A percentile compares a stretch with the other conserved stretches of the same genome.
These are phyloP conservation scores for Coemansia sp. DNA, from an alignment of 192 early-diverging fungal genomes.

Conservation along the genomic window DNA sequence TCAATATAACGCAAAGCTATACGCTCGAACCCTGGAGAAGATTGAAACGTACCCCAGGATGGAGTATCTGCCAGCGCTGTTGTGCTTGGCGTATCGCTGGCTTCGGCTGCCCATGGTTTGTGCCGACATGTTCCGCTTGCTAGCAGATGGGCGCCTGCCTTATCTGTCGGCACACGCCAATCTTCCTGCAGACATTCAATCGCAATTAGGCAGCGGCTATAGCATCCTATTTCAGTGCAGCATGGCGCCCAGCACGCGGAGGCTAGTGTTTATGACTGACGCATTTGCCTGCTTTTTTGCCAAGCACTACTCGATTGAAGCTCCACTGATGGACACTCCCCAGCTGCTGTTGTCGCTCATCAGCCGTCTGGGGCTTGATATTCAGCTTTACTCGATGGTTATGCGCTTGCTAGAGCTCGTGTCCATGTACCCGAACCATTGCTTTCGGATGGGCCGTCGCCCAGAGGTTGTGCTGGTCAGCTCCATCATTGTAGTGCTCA, in stretches of 20 bases:
- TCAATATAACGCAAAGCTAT: not conserved
- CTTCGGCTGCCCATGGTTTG: constrained; percentile 20
- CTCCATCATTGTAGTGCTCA: constrained; percentile 29
- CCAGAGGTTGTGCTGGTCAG: constrained; percentile 5
- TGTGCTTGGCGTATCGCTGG: constrained; percentile 23
- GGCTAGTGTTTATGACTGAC: not conserved
- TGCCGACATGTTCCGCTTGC: constrained; percentile 27
- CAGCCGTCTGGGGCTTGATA: constrained; percentile 16
- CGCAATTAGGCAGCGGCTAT: constrained; percentile 19
- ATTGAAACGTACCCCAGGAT: constrained; percentile 23
- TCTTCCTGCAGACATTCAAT: constrained; percentile 10
- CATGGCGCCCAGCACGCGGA: constrained; percentile 6
- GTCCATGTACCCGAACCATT: not conserved
- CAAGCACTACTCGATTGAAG: constrained; percentile 13
- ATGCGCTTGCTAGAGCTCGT: constrained; percentile 17
- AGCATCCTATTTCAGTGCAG: constrained; percentile 5
- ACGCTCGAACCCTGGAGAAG: not conserved
- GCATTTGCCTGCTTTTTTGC: constrained; percentile 18
- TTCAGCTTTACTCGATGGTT: constrained; percentile 26
- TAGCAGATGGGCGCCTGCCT: constrained; percentile 35
- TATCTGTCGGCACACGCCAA: constrained; percentile 16
- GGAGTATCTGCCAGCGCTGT: constrained; percentile 35
- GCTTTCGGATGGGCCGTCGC: not conserved
- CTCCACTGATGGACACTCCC: constrained; percentile 12
- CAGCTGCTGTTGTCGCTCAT: constrained; percentile 18